Evolutionary conservation across 352 stramenopile species (phyloP), one percentile per base, ranked within the genome.

Genomic region (Phytophthora tentaculata): DNA sequence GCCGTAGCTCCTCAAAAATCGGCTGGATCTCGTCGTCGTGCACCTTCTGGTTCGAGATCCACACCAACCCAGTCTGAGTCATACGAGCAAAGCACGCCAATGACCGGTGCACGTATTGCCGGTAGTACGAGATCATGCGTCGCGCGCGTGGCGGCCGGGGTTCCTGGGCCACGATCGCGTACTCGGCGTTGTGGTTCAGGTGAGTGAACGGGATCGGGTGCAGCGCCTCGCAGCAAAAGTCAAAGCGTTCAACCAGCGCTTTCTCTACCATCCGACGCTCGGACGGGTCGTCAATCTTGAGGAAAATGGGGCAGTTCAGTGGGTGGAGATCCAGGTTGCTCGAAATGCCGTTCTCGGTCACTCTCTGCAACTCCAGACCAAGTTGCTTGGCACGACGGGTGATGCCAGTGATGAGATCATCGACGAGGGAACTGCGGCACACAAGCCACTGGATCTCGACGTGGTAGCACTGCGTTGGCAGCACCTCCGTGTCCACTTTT

Each of bases 401-500:
- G 41, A 92, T 79, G n/a, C 71, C 75, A 48, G 83, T 84, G 57
- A 92, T 92, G 16, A 90, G 81, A 56, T 96, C 88, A 61, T 96
- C 88, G 4, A 94, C 88, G 3, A 94, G 74, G 28, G 86, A 85
- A 52, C 88, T 92, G 39, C 84, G 84, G 53, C 88, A 96, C 66
- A 93, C 86, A 24, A 94, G 80, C 88, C 88, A 96, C 63, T 94
- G 88, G 26, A 96, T 83, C 66, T 96, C 86, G 1, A 96, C 61
- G 79, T 96, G 88, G 55, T 86, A 96, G 71, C 84, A 92, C 61
- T 91, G 85, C 47, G 82, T 83, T 9, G 74, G 61, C 50, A 84
- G 49, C 22, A 93, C 66, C 43, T 94, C 87, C 37, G 78, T 91
- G 59, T 95, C 87, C n/a, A 92, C 73, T 50, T 88, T 85, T 22